phyloP scores from a whole-genome alignment of 257 asterid species.

The Rhazya stricta region DNA sequence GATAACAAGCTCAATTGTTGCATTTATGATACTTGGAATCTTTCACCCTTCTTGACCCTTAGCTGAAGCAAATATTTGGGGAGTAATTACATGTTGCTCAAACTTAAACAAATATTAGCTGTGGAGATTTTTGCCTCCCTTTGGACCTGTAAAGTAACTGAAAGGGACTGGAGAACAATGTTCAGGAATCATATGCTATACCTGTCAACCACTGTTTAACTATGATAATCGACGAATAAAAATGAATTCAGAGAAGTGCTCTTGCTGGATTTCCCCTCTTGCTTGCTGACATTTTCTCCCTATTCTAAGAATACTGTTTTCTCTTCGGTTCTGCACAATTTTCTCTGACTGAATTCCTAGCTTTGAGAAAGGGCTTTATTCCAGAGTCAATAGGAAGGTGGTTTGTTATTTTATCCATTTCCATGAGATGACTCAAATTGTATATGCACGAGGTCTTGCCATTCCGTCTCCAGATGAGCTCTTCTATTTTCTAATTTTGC shows the following conservation, averaged over 20 bases:
- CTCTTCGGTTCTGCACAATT: constrained; percentile 1
- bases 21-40: neutral
- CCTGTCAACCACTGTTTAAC: neutral
- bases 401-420: neutral
- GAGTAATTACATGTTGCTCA: neutral
- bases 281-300: neutral
- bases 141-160: neutral
- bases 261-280: neutral
- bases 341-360: neutral
- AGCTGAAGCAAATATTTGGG: neutral
- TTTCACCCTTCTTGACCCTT: neutral
- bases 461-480: neutral
- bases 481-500: neutral
- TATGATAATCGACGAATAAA: neutral
- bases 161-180: neutral
- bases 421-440: neutral
- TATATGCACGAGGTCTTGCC: neutral
- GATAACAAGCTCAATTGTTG: neutral
- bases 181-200: neutral
- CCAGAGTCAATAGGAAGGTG: neutral
- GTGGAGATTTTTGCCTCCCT: neutral
- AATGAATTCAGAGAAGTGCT: neutral
- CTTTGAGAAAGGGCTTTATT: neutral
- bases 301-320: neutral
- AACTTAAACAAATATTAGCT: neutral